These are phyloP conservation scores for Saccharomyces hybrid DNA, from an alignment of 1,139 yeast genomes.

Conservation along the genomic window DNA sequence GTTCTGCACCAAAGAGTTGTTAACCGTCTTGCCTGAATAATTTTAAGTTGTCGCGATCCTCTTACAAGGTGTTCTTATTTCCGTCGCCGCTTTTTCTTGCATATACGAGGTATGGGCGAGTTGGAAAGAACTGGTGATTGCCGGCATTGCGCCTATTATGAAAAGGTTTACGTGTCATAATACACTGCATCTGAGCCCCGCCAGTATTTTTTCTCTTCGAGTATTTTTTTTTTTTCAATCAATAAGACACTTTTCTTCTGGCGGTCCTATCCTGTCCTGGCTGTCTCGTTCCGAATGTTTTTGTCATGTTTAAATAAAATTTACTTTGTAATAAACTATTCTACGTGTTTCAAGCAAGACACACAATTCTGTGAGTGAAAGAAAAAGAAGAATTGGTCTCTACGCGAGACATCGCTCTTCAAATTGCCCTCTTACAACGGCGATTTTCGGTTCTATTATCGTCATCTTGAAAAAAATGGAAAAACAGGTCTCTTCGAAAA, in stretches of 20 bases:
- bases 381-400: not conserved
- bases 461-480: no score
- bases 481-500: no score
- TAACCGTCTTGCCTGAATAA: no score
- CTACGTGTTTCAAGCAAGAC: not conserved
- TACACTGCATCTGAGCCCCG: not conserved
- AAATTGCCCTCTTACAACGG: no score
- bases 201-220: not conserved
- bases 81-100: not conserved
- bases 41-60: no score
- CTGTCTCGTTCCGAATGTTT: not conserved
- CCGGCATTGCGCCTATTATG: not conserved
- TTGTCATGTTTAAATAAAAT: not conserved
- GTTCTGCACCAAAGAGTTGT: no score
- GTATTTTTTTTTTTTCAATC: no score
- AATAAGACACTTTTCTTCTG: not conserved
- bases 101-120: not conserved
- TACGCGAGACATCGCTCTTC: no score
- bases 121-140: not conserved
- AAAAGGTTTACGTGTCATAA: not conserved
- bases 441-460: no score
- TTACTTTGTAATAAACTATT: not conserved
- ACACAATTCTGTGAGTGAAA: not conserved
- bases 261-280: not conserved
- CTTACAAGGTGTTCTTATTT: not conserved